Percentiles rank a stretch among this genome's conserved stretches.
These are phyloP conservation scores for Begonia masoniana DNA, from an alignment of 306 rosid species.

Conservation along the genomic window DNA sequence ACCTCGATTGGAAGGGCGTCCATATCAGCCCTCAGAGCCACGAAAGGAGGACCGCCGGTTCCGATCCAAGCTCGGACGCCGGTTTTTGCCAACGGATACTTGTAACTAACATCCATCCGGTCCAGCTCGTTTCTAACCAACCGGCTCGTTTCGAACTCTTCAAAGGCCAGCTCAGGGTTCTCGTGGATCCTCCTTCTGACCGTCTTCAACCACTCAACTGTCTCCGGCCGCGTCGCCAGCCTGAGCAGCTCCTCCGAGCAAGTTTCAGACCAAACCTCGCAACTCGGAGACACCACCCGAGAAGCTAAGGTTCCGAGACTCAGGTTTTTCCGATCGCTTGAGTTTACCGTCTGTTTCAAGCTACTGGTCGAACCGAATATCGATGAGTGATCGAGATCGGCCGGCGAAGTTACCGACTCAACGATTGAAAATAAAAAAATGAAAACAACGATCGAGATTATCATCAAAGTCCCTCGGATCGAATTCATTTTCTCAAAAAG, in stretches of 20 bases:
- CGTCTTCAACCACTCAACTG: constrained; percentile 42
- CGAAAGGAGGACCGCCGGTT: constrained; percentile 59
- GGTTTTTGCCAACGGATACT: constrained; percentile 50
- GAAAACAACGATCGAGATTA: background rate
- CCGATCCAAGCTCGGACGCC: constrained; percentile 27
- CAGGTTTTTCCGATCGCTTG: constrained; percentile 19
- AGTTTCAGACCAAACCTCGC: constrained; percentile 43
- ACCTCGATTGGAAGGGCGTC: constrained; percentile 99
- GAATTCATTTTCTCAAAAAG: background rate
- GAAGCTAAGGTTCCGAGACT: constrained; percentile 6
- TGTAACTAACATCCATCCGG: constrained; percentile 32
- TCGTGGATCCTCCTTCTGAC: constrained; percentile 56
- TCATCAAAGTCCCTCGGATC: background rate
- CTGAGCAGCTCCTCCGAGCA: constrained; percentile 61
- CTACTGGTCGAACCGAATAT: background rate
- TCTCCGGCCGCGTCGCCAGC: constrained; percentile 48
- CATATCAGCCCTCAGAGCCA: constrained; percentile 94
- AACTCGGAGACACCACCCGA: constrained; percentile 5
- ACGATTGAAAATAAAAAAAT: background rate
- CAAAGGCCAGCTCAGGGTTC: constrained; percentile 1
- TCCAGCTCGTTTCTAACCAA: constrained; percentile 47
- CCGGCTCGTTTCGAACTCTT: constrained; percentile 60
- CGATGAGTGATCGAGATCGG: background rate
- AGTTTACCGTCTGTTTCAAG: background rate
- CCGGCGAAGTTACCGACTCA: background rate